Evolutionary conservation across 768 basidiomycete genomes (phyloP).

Genomic region (Suillus weaverae): DNA sequence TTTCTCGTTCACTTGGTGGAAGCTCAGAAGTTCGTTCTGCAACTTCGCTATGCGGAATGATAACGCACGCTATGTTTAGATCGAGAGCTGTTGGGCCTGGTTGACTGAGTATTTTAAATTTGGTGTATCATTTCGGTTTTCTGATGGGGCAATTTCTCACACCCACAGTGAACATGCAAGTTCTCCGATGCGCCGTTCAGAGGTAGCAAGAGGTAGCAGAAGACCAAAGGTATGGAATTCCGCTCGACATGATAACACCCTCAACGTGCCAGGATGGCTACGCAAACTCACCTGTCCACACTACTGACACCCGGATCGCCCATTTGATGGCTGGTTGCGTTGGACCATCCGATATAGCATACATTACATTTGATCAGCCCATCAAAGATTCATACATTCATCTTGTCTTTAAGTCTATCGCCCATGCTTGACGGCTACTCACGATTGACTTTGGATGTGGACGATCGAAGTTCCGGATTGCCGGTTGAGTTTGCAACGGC

Average conservation of each 20-base stretch:
- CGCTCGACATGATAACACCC: not conserved
- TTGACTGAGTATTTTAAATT: not conserved
- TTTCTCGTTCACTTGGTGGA: not conserved
- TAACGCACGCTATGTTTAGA: not conserved
- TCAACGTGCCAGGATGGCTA: not conserved
- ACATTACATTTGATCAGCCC: not conserved
- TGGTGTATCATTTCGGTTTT: not conserved
- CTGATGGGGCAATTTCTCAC: not conserved
- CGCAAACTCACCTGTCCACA: not conserved
- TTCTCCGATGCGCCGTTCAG: not conserved
- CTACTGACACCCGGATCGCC: not conserved
- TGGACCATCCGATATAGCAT: not conserved
- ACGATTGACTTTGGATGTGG: not conserved
- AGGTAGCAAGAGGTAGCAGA: not conserved
- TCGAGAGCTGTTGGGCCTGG: not conserved
- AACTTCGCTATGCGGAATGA: not conserved
- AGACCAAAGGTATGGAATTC: not conserved
- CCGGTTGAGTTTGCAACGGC: not conserved
- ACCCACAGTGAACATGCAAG: not conserved
- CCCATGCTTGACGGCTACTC: no score
- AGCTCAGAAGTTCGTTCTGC: not conserved
- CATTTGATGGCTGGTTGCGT: not conserved
- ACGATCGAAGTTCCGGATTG: not conserved
- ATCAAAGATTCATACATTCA: not conserved
- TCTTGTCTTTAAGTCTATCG: not conserved